phyloP scores from a whole-genome alignment of 345 rosid genomes.

The Moricandia moricandioides region DNA sequence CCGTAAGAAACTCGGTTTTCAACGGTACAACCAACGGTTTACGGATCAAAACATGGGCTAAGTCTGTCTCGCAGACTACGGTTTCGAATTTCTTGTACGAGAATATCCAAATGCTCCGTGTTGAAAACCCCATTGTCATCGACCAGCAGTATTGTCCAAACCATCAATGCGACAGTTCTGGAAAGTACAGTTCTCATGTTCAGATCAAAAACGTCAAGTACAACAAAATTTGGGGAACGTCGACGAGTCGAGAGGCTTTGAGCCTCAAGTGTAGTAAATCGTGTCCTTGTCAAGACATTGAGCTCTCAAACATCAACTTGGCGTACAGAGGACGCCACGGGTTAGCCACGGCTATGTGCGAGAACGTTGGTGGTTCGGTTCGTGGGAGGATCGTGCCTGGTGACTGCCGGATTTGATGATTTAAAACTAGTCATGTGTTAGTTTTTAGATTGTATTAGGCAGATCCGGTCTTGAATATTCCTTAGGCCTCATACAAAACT shows the following conservation, averaged over 20 bases:
- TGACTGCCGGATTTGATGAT: constrained; percentile 19
- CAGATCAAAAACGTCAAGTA: constrained; percentile 36
- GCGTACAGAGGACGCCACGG: constrained; percentile 3
- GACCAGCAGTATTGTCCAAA: constrained; percentile 39
- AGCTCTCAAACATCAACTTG: constrained; percentile 36
- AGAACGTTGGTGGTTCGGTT: constrained; percentile 31
- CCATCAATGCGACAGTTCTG: constrained; percentile 14
- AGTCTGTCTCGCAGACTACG: constrained; percentile 9
- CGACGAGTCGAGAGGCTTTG: constrained; percentile 34
- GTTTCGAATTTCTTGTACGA: constrained; percentile 32
- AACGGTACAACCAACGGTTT: constrained; percentile 31
- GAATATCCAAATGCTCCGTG: constrained; percentile 32
- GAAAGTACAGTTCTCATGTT: constrained; percentile 37
- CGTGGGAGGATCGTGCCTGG: constrained; percentile 28
- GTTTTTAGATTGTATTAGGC: neutral
- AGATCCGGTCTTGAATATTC: no score
- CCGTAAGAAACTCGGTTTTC: constrained; percentile 26
- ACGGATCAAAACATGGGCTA: constrained; percentile 38
- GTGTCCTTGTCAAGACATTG: constrained; percentile 34
- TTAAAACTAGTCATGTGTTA: neutral
- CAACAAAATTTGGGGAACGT: constrained; percentile 41
- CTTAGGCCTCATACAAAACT: no score
- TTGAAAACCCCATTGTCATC: constrained; percentile 31
- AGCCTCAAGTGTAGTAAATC: constrained; percentile 34
- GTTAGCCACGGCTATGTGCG: constrained; percentile 31